phyloP scores from a whole-genome alignment of 192 early-diverging fungal genomes.

The Cladochytrium replicatum region DNA sequence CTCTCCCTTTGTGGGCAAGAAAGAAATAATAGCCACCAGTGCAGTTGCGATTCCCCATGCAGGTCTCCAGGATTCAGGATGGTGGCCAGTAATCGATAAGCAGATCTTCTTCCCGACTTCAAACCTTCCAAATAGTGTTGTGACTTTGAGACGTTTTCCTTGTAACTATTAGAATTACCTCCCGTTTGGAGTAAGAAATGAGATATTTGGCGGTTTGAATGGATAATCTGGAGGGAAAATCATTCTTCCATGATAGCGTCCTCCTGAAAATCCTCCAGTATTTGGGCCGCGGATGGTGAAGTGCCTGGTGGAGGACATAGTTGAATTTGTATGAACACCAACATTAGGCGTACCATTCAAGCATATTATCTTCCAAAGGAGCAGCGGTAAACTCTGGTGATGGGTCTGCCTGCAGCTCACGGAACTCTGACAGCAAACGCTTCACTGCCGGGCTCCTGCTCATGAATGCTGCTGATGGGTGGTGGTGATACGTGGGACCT shows the following conservation, averaged over 20 bases:
- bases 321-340: too few species aligned
- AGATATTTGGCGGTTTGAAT: conserved; percentile 60
- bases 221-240: conserved; percentile 93
- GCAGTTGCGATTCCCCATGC: conserved; percentile 95
- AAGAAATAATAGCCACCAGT: conserved; percentile 75
- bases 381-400: conserved; percentile 61
- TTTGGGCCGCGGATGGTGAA: conserved; percentile 86
- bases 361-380: conserved; percentile 77
- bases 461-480: too few species aligned
- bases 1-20: conserved; percentile 79
- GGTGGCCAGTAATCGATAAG: conserved; percentile 83
- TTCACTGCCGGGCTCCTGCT: conserved; percentile 63
- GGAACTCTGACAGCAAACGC: conserved; percentile 68
- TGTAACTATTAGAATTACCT: not conserved
- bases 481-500: too few species aligned
- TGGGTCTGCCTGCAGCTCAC: conserved; percentile 58
- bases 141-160: not conserved
- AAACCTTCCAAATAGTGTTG: conserved; percentile 65
- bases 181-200: conserved; percentile 41
- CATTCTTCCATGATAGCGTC: conserved; percentile 86
- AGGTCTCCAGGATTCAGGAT: conserved; percentile 93
- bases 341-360: conserved; percentile 88
- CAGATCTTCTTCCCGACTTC: conserved; percentile 91
- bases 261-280: conserved; percentile 77
- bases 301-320: too few species aligned